Base-by-base conservation (phyloP, 805 yeast genomes). In the Ogataea ganodermae region DNA sequence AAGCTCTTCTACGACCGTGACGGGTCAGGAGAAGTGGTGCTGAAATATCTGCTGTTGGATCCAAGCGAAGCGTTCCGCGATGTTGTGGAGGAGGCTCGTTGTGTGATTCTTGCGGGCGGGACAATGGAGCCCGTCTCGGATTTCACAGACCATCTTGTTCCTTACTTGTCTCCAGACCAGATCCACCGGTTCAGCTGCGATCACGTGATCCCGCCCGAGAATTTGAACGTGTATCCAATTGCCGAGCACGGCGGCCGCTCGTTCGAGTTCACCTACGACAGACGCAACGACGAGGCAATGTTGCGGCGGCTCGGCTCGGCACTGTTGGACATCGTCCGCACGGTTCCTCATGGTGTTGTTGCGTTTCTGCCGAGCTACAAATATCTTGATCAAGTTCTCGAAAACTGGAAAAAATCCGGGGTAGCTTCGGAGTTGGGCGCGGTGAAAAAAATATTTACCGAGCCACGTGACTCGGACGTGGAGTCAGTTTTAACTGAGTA, bases 81-180 rank as follows among this genome's bases (percentile, higher is more conserved):
- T 2, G 72, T 92, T 2, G 79, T 88, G 0, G 80, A 80, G 2
- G 76, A 80, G 12, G 74, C 89, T 0, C 74, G 74, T 53, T 84
- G 91, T 63, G 85, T 91, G 0, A 71, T 92, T 1, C 62, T 91
- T 2, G 94, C 96, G 1, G 98, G 98, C 28, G 98, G 98, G 12
- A 91, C 98, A 0, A 89, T 90, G 96, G 92, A 87, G 60, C 97
- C 97, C 0, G 72, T 83, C 27, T 60, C 72, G n/a, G 96, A 91
- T 53, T 86, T 83, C 61, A 66, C 76, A 5, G 70, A 79, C n/a
- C 79, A 75, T 52, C 66, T 90, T 30, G 80, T 88, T 42, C 95
- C 96, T 0, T 74, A 78, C 35, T 46, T 85, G 2, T 52, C 66
- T 0, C 45, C 58, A 0, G 59, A 64, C 0, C 55, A 75, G 35